Conservation (phyloP, 2,329 filamentous ascomycete genomes). For the Fusarium sp. region DNA sequence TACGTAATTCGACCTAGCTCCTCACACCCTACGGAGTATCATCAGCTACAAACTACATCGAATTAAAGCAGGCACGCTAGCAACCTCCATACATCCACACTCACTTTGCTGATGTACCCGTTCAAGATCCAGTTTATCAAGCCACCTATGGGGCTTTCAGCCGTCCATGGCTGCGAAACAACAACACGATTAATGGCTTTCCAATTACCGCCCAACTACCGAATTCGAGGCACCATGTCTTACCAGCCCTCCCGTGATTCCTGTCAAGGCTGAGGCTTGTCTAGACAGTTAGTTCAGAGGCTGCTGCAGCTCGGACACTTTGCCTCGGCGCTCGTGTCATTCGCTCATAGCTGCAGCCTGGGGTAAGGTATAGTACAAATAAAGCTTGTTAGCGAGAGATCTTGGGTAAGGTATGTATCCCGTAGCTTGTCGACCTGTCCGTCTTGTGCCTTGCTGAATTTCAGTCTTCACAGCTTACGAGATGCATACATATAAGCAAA, state of each 20-base stretch:
- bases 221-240: constrained; percentile 29
- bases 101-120: constrained; percentile 4
- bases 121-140: constrained; percentile 12
- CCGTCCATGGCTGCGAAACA: constrained; percentile 21
- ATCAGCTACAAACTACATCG: constrained; percentile 19
- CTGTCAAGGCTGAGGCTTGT: constrained; percentile 18
- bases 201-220: constrained; percentile 34
- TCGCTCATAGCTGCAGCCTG: constrained; percentile 20
- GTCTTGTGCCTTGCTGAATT: not conserved
- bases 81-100: constrained; percentile 23
- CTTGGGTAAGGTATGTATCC: not conserved
- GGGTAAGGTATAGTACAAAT: constrained; percentile 16
- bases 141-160: constrained; percentile 18
- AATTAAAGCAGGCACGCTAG: constrained; percentile 20
- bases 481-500: not conserved
- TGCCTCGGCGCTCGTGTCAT: constrained; percentile 16
- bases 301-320: constrained; percentile 19
- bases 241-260: constrained; percentile 11
- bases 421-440: not conserved
- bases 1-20: constrained; percentile 10
- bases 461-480: not conserved
- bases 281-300: not conserved
- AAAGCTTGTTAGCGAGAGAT: constrained; percentile 16
- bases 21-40: constrained; percentile 14
- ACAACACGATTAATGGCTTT: constrained; percentile 35